phyloP scores from a whole-genome alignment of 2,329 filamentous ascomycete species.

The Setomelanomma holmii region DNA sequence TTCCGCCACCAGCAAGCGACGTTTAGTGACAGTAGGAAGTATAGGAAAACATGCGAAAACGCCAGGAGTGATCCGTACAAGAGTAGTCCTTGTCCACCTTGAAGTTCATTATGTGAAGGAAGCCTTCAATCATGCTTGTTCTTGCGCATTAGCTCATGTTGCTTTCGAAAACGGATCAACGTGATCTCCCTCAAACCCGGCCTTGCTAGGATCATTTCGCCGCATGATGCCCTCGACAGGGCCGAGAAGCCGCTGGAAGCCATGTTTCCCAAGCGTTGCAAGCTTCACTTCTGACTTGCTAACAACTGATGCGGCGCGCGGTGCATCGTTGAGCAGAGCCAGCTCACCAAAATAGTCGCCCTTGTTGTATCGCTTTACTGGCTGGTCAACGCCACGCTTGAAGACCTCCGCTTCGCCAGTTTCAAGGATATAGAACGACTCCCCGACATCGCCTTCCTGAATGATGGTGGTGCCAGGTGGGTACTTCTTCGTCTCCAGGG shows the following conservation, averaged over 20 bases:
- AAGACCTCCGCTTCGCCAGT: slow-evolving; percentile 84
- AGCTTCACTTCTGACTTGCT: slow-evolving; percentile 90
- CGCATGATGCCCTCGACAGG: slow-evolving; percentile 95
- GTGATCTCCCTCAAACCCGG: slow-evolving; percentile 49
- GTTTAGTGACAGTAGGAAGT: slow-evolving; percentile 49
- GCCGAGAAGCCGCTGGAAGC: slow-evolving; percentile 90
- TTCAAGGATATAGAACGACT: slow-evolving; percentile 91
- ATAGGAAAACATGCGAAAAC: slow-evolving; percentile 47
- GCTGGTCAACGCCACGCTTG: slow-evolving; percentile 73
- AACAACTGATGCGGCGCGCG: slow-evolving; percentile 86
- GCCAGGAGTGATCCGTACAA: slow-evolving; percentile 13
- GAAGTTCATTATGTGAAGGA: not conserved
- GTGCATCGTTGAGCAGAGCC: slow-evolving; percentile 90
- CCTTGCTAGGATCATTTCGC: slow-evolving; percentile 67
- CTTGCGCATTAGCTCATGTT: slow-evolving; percentile 17
- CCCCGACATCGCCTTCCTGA: slow-evolving; percentile 85
- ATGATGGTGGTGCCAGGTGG: slow-evolving; percentile 83
- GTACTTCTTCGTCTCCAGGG: slow-evolving; percentile 89
- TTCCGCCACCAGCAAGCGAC: slow-evolving; percentile 26
- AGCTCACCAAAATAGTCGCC: slow-evolving; percentile 98
- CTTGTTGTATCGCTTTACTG: slow-evolving; percentile 83
- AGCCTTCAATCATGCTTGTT: not conserved
- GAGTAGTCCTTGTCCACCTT: slow-evolving; percentile 4
- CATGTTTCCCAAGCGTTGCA: slow-evolving; percentile 88
- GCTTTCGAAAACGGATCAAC: slow-evolving; percentile 66